phyloP scores from a whole-genome alignment of 306 rosid species.

The Rosa persica region DNA sequence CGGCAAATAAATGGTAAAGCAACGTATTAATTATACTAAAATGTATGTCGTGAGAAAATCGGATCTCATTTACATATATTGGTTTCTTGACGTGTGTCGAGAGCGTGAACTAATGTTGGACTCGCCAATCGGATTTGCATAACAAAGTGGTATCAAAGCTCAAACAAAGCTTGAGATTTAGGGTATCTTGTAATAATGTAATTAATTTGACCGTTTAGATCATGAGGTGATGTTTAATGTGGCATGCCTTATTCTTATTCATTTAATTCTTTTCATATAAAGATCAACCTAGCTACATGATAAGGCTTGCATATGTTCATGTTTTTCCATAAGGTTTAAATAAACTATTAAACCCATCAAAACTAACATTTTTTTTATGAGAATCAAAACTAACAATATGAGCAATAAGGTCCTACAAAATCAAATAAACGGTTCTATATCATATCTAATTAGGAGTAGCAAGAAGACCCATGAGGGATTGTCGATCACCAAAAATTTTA shows the following conservation, averaged over 20 bases:
- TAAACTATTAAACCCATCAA: background rate
- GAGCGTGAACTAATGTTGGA: background rate
- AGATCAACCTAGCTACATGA: background rate
- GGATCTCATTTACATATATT: too few species aligned
- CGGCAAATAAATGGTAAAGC: too few species aligned
- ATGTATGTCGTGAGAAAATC: too few species aligned
- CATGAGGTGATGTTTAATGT: background rate
- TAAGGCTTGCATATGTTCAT: conserved; percentile 2
- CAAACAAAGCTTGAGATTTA: background rate
- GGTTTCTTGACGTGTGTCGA: too few species aligned
- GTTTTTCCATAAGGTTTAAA: background rate
- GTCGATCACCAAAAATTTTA: conserved; percentile 9
- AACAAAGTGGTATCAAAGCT: background rate
- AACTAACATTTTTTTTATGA: background rate
- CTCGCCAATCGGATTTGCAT: background rate
- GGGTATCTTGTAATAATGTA: background rate
- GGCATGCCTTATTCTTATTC: background rate
- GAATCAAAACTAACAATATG: background rate
- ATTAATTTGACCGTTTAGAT: background rate
- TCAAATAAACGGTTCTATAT: conserved; percentile 6
- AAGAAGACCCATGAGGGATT: conserved; percentile 21
- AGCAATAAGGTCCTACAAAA: conserved; percentile 2
- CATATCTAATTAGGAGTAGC: background rate
- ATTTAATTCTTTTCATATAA: background rate
- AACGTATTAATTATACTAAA: too few species aligned